phyloP scores from a whole-genome alignment of 306 rosid species.

The Trifolium fragiferum region DNA sequence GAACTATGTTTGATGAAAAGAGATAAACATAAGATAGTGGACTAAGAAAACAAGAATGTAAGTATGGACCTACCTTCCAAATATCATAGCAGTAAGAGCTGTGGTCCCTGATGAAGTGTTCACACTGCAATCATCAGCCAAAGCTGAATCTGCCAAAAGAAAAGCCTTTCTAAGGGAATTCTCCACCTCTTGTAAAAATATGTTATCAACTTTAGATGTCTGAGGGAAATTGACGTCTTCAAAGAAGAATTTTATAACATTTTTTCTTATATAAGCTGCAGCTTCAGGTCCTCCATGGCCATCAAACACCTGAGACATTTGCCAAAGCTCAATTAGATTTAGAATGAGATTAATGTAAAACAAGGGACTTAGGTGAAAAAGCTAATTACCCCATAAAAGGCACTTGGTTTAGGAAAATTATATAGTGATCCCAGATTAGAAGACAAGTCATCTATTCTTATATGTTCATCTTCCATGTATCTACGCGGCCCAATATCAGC shows the following conservation, averaged over 20 bases:
- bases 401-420: conserved; percentile 84
- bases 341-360: conserved; percentile 12
- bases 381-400: conserved; percentile 83
- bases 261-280: conserved; percentile 76
- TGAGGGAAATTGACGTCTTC: conserved; percentile 79
- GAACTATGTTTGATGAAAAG: neutral
- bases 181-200: conserved; percentile 67
- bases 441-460: conserved; percentile 83
- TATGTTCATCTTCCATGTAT: conserved; percentile 98
- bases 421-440: conserved; percentile 70
- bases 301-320: conserved; percentile 76
- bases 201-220: conserved; percentile 60
- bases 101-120: conserved; percentile 91
- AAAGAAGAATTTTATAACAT: conserved; percentile 74
- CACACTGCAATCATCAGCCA: conserved; percentile 82
- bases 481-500: conserved; percentile 90
- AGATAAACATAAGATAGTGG: conserved; percentile 16
- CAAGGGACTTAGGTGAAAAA: conserved; percentile 21
- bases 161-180: conserved; percentile 66
- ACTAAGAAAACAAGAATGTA: neutral
- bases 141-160: conserved; percentile 81
- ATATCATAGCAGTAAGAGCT: conserved; percentile 79
- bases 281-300: conserved; percentile 99
- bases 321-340: conserved; percentile 35
- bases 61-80: conserved; percentile 72